phyloP scores from a whole-genome alignment of 495 filamentous ascomycete species.

The Penicillium coffeae region DNA sequence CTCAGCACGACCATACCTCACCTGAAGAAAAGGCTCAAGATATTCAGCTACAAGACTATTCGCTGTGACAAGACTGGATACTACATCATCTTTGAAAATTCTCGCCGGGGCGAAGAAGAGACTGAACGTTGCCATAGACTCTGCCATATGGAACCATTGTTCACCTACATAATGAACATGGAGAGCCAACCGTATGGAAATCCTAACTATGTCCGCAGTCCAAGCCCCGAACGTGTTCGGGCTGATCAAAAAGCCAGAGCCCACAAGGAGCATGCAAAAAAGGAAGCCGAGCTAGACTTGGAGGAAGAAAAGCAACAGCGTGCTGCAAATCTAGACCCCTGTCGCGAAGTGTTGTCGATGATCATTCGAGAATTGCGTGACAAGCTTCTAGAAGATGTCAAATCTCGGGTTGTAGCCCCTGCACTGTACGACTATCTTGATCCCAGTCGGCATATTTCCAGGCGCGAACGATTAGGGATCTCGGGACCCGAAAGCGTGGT shows the following conservation, averaged over 20 bases:
- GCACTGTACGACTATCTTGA: constrained; percentile 82
- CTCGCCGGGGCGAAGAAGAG: constrained; percentile 69
- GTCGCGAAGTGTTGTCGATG: constrained; percentile 71
- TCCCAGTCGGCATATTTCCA: constrained; percentile 69
- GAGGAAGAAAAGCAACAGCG: constrained; percentile 84
- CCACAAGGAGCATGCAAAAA: constrained; percentile 53
- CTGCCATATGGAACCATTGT: constrained; percentile 72
- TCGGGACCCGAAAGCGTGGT: constrained; percentile 59
- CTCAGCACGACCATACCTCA: constrained; percentile 77
- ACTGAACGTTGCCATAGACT: constrained; percentile 69
- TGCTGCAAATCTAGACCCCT: constrained; percentile 79
- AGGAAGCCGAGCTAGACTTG: constrained; percentile 70
- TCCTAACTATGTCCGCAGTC: constrained; percentile 60
- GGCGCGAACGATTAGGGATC: constrained; percentile 73
- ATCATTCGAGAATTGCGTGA: constrained; percentile 77
- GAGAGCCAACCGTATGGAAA: constrained; percentile 70
- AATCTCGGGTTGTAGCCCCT: constrained; percentile 75
- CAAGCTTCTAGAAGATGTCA: constrained; percentile 80
- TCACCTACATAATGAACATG: constrained; percentile 94
- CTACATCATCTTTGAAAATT: constrained; percentile 83
- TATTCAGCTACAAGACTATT: constrained; percentile 71
- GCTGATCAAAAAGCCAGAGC: constrained; percentile 54
- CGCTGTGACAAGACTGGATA: constrained; percentile 81
- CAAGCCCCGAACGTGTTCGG: constrained; percentile 50
- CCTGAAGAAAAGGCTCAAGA: constrained; percentile 78